phyloP scores from a whole-genome alignment of 1,139 yeast species.

The Sugiyamaella neomexicana region DNA sequence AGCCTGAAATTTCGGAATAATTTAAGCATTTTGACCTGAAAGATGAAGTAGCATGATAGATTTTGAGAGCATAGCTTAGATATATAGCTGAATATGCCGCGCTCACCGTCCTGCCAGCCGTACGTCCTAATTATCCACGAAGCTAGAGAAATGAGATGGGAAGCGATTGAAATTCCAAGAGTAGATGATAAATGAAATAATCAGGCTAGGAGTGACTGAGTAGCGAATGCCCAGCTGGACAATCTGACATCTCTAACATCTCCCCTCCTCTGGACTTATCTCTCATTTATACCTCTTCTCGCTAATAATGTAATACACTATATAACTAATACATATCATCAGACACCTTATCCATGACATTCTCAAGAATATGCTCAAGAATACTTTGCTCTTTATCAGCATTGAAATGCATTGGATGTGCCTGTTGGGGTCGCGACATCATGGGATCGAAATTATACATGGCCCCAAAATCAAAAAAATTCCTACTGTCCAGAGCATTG shows the following conservation, averaged over 20 bases:
- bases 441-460: constrained; percentile 13
- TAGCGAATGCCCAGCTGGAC: too few relatives aligned
- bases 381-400: constrained; percentile 56
- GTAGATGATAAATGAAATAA: too few relatives aligned
- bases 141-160: too few relatives aligned
- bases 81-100: neutral
- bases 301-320: too few relatives aligned
- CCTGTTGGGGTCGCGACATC: constrained; percentile 13
- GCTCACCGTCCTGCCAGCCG: neutral
- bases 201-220: too few relatives aligned
- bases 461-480: constrained; percentile 19
- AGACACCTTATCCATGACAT: constrained; percentile 42
- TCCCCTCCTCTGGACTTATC: too few relatives aligned
- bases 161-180: too few relatives aligned
- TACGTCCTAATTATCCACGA: too few relatives aligned
- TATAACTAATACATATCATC: constrained; percentile 11
- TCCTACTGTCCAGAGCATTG: constrained; percentile 21
- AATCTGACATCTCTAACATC: too few relatives aligned
- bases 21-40: constrained; percentile 8
- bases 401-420: constrained; percentile 15
- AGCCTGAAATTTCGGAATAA: constrained; percentile 27
- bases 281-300: too few relatives aligned
- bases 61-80: neutral
- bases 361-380: constrained; percentile 79
- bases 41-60: neutral